Conservation (phyloP, 345 rosid species). For the Arabis alpina region DNA sequence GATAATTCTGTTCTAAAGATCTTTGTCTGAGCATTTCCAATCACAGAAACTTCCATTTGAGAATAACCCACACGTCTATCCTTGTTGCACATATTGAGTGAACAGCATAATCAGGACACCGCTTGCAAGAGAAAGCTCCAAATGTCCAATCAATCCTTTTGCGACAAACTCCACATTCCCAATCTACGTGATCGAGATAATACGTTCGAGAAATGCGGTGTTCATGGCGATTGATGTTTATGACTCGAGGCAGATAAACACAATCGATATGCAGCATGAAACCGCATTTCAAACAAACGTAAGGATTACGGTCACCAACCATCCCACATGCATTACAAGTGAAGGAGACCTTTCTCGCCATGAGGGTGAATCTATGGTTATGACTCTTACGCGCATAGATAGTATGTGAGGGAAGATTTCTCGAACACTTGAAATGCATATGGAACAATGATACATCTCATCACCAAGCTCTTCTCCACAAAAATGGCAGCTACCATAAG, state of each 20-base stretch:
- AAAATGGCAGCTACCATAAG: too few relatives aligned
- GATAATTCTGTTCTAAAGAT: too few relatives aligned
- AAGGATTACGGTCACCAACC: neutral
- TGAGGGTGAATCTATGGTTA: constrained; percentile 1
- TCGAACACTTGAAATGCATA: neutral
- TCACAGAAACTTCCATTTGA: too few relatives aligned
- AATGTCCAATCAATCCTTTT: neutral
- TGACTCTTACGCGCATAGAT: neutral
- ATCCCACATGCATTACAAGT: constrained; percentile 8
- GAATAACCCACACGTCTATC: neutral
- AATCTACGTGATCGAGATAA: neutral
- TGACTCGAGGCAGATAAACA: neutral
- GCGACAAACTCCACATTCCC: constrained; percentile 2
- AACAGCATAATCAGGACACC: neutral
- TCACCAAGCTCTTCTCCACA: too few relatives aligned
- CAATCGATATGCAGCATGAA: neutral
- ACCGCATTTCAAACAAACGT: neutral
- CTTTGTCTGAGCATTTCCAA: too few relatives aligned
- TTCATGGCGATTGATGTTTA: constrained; percentile 1
- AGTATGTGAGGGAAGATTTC: neutral
- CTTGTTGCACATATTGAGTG: neutral
- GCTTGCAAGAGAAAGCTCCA: constrained; percentile 1
- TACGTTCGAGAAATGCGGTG: neutral
- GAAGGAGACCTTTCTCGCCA: neutral
- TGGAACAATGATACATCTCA: neutral